Base-by-base conservation (phyloP, 768 basidiomycete species). In the Lactarius hatsudake region DNA sequence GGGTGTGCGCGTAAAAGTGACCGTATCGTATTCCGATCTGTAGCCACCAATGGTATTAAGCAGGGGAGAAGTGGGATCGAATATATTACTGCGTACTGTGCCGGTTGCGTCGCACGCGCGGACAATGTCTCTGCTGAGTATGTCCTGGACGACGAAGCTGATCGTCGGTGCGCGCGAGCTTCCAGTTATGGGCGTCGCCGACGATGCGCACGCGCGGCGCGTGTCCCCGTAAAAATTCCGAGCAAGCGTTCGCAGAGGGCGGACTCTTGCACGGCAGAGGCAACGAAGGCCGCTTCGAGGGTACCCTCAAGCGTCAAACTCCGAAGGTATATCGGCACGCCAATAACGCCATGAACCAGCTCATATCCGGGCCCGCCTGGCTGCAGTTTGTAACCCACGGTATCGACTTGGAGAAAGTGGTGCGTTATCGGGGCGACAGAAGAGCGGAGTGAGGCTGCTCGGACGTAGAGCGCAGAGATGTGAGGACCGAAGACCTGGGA, bases 21-120 rank as follows among this genome's bases (percentile, higher is more conserved):
- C 91, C 91, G 65, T 83, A 90, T 26, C 89, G 87, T 65, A 93
- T 89, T 0, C 91, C 91, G 56, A 91, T 82, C 91, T 93, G 70
- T 7, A 43, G 62, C 43, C 54, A 23, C n/a, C n/a, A 38, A 51
- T 2, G 36, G 42, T 26, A n/a, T 26, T 40, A 28, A 30, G 34
- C 15, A 42, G 15, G 3, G 13, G 43, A 5, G 64, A 17, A 34
- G 48, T 43, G 10, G 54, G 6, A 45, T 45, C 20, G 20, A 45
- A 13, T 61, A 40, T 61, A 9, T 48, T 12, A 42, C 26, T 1
- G 81, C 88, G 72, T 63, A 91, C 91, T 40, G 81, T 80, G 28
- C 85, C 85, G 61, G 82, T 85, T 71, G 80, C 74, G 73, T 93
- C 90, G 70, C 91, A 90, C 18, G 78, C 78, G 28, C 77, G 78